Conservation (phyloP, 306 rosid genomes). For the Cucurbita moschata region DNA sequence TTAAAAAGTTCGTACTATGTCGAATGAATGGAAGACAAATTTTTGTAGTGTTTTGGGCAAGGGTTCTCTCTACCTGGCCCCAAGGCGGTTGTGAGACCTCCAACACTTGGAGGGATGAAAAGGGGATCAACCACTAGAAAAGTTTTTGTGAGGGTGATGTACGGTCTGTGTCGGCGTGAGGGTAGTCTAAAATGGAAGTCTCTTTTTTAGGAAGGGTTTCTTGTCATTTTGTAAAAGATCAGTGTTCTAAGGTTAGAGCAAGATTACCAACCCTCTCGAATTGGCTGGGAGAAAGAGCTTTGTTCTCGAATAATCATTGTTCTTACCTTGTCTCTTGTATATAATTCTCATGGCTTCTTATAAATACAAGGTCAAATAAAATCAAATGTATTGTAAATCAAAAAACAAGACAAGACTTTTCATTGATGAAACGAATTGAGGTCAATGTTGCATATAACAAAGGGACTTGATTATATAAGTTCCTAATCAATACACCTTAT, state of each 20-base stretch:
- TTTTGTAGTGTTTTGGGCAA: background rate
- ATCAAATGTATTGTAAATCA: background rate
- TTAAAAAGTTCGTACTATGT: background rate
- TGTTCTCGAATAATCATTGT: background rate
- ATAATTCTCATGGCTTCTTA: background rate
- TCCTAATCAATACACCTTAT: background rate
- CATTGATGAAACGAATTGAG: too few relatives aligned
- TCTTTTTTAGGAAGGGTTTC: too few relatives aligned
- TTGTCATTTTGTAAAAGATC: too few relatives aligned
- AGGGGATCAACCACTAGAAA: too few relatives aligned
- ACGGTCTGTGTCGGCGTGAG: too few relatives aligned
- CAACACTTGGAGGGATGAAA: too few relatives aligned
- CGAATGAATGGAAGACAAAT: background rate
- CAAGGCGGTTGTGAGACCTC: background rate
- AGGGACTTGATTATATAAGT: background rate
- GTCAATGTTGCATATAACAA: background rate
- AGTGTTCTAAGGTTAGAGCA: too few relatives aligned
- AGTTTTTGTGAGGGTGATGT: too few relatives aligned
- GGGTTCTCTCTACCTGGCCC: background rate
- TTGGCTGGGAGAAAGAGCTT: too few relatives aligned
- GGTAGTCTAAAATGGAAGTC: too few relatives aligned
- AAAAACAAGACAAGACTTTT: too few relatives aligned
- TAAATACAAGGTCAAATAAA: background rate
- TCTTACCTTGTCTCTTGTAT: background rate
- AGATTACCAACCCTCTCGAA: too few relatives aligned